Conservation (phyloP, 192 early-diverging fungal species). For the Rhizophagus clarus region DNA sequence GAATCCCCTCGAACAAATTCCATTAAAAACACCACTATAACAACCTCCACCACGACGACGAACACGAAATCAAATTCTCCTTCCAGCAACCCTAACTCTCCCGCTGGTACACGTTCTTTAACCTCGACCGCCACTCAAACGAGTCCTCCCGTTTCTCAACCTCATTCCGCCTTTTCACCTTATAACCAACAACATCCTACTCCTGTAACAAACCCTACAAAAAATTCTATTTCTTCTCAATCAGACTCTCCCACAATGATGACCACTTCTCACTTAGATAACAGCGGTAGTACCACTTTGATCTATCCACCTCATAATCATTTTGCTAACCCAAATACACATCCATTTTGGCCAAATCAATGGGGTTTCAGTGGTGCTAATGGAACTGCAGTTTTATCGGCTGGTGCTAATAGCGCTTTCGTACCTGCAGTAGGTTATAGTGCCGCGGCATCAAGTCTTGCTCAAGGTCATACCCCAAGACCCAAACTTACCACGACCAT, state of each 20-base stretch:
- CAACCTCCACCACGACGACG: conserved; percentile 7
- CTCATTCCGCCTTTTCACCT: conserved; percentile 21
- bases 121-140: conserved; percentile 2
- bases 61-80: conserved; percentile 7
- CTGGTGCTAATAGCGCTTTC: conserved; percentile 21
- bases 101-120: conserved; percentile 28
- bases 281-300: conserved; percentile 19
- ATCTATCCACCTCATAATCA: conserved; percentile 25
- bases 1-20: conserved; percentile 6
- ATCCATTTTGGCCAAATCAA: neutral
- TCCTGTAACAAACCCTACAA: conserved; percentile 25
- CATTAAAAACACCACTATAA: neutral
- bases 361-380: conserved; percentile 12
- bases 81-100: conserved; percentile 25
- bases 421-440: conserved; percentile 27
- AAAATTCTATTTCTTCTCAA: conserved; percentile 12
- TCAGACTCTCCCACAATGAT: conserved; percentile 8
- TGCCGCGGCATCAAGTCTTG: neutral
- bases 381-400: neutral
- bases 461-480: conserved; percentile 29
- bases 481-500: conserved; percentile 71
- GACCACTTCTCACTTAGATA: conserved; percentile 29
- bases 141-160: neutral
- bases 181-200: conserved; percentile 31
- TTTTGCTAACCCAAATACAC: conserved; percentile 19